Evolutionary conservation across 108 stramenopile genomes (phyloP), one percentile per base, ranked within the genome.

Genomic region (Discostella stelligeroides): DNA sequence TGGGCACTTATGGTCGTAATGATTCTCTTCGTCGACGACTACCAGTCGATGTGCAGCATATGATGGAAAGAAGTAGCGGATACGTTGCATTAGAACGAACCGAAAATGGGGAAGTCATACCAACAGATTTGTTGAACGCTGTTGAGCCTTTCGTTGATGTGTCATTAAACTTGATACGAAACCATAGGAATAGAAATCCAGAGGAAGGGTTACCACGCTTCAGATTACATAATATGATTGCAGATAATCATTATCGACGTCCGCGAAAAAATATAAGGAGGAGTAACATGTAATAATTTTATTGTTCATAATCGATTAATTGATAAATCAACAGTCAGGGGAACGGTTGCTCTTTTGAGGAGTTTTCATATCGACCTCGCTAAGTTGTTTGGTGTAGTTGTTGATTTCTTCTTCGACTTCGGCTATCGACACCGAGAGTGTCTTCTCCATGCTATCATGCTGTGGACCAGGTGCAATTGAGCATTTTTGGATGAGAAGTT

Each of bases 401-500:
- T n/a, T n/a, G n/a, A n/a, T n/a, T n/a, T n/a, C n/a, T n/a, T n/a
- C n/a, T n/a, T n/a, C n/a, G n/a, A n/a, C n/a, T n/a, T n/a, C n/a
- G n/a, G n/a, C n/a, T n/a, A n/a, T 42, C 41, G 12, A 11, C 41
- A 42, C 8, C 41, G 8, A 11, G 10, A 42, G 41, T 42, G 41
- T 12, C 8, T 42, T 42, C 41, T 42, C 41, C 41, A 42, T 42
- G 12, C 12, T 42, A 12, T 42, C 41, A 42, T 42, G 41, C 41
- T 42, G 41, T 8, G 41, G 41, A 42, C 41, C 41, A 42, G 41
- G 41, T 42, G 41, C 41, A 42, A 42, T 42, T 42, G 41, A 42
- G 41, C 41, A 42, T 11, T 42, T 42, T 42, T 42, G 41, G 41
- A 42, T 42, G 41, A 42, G 41, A 12, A 42, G 41, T 12, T 42